phyloP scores from a whole-genome alignment of 345 rosid species.

The Balakata baccata region DNA sequence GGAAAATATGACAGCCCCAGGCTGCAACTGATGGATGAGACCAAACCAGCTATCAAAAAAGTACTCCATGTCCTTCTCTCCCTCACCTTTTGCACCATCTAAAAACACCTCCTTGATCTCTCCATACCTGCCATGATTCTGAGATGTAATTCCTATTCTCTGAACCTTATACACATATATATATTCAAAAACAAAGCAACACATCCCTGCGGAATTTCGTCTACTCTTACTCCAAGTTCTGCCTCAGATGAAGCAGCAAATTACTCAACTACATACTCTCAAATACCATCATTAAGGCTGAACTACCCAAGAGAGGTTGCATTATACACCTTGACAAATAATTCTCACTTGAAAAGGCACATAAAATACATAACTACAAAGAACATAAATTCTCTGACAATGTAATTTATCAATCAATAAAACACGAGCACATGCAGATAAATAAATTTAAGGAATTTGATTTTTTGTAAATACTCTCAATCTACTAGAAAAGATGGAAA shows the following conservation, averaged over 20 bases:
- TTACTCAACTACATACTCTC: not conserved
- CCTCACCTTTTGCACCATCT: slow-evolving; percentile 86
- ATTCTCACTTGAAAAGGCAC: not conserved
- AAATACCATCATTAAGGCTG: not conserved
- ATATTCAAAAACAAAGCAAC: too few relatives aligned
- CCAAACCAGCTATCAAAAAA: slow-evolving; percentile 73
- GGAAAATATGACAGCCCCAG: slow-evolving; percentile 68
- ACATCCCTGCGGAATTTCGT: too few relatives aligned
- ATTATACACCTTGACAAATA: not conserved
- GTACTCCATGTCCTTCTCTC: slow-evolving; percentile 73
- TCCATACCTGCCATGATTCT: slow-evolving; percentile 54
- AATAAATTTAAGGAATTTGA: not conserved
- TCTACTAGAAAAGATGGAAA: not conserved
- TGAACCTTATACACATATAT: not conserved
- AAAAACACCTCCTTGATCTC: slow-evolving; percentile 73
- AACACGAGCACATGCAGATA: not conserved
- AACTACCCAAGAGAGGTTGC: not conserved
- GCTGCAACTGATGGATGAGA: slow-evolving; percentile 75
- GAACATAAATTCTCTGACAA: not conserved
- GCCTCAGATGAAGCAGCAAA: not conserved
- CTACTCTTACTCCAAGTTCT: not conserved
- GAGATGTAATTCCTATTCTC: not conserved
- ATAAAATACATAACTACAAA: not conserved
- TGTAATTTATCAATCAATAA: not conserved
- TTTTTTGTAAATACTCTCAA: too few relatives aligned